Evolutionary conservation across 2,329 filamentous ascomycete species (phyloP).

Genomic region (Colletotrichum filicis): DNA sequence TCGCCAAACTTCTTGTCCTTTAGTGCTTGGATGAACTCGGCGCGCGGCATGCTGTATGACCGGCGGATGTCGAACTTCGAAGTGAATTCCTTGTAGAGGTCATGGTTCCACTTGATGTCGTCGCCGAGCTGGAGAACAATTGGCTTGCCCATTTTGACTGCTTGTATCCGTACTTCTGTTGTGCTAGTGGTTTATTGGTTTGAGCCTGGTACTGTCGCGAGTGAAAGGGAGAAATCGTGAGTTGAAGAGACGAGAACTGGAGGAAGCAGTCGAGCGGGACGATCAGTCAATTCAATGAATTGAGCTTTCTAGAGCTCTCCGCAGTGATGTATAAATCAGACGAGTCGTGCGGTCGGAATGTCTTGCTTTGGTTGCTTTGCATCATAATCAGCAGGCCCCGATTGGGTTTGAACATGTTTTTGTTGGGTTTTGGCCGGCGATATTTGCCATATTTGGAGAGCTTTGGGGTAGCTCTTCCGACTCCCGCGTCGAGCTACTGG

Average conservation of each 20-base stretch:
- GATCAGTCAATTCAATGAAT: background rate
- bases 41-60: constrained; percentile 32
- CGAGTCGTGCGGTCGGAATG: constrained; percentile 4
- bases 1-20: constrained; percentile 30
- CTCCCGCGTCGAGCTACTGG: constrained; percentile 14
- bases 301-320: background rate
- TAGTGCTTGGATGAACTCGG: constrained; percentile 31
- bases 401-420: constrained; percentile 23
- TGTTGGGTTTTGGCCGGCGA: constrained; percentile 27
- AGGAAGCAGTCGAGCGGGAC: background rate
- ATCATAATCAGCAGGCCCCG: background rate
- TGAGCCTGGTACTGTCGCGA: background rate
- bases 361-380: constrained; percentile 2
- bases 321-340: constrained; percentile 23
- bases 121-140: constrained; percentile 33
- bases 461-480: constrained; percentile 21
- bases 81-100: constrained; percentile 31
- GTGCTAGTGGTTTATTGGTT: background rate
- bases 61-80: constrained; percentile 31
- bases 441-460: constrained; percentile 25
- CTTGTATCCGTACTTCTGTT: background rate
- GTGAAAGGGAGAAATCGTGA: background rate
- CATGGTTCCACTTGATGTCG: constrained; percentile 34
- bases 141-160: constrained; percentile 28
- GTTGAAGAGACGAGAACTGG: background rate